These are phyloP conservation scores for Nicotiana attenuata DNA, from an alignment of 257 asterid genomes.

Conservation along the genomic window DNA sequence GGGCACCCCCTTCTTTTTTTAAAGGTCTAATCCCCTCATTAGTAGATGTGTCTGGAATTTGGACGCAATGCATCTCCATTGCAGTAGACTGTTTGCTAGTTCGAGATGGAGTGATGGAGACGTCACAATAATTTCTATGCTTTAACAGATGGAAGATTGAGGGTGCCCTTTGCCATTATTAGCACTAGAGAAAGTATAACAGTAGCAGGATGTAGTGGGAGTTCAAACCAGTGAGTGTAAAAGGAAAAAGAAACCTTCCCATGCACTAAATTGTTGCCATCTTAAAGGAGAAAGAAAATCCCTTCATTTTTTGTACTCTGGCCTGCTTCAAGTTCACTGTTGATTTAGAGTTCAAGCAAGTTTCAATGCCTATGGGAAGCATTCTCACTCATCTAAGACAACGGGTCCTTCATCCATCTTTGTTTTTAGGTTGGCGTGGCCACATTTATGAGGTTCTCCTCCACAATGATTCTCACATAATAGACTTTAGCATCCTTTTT, in stretches of 20 bases:
- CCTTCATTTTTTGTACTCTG: neutral
- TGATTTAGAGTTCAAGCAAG: neutral
- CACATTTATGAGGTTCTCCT: neutral
- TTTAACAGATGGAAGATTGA: neutral
- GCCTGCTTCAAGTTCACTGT: neutral
- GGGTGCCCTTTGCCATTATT: neutral
- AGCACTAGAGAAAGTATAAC: neutral
- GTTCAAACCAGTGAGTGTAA: neutral
- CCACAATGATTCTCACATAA: neutral
- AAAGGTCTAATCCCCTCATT: neutral
- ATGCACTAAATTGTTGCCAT: neutral
- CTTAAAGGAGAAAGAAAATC: neutral
- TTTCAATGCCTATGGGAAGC: neutral
- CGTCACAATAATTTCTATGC: neutral
- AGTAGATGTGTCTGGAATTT: neutral
- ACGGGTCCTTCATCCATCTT: neutral
- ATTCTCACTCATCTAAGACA: neutral
- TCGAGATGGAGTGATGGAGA: neutral
- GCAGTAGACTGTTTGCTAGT: neutral
- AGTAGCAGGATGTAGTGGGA: neutral
- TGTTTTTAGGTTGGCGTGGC: neutral
- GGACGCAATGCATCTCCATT: neutral
- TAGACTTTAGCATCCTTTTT: neutral
- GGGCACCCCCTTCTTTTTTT: neutral
- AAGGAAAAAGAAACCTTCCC: neutral